These are phyloP conservation scores for Hondaea fermentalgiana DNA, from an alignment of 108 stramenopile genomes.

Conservation along the genomic window DNA sequence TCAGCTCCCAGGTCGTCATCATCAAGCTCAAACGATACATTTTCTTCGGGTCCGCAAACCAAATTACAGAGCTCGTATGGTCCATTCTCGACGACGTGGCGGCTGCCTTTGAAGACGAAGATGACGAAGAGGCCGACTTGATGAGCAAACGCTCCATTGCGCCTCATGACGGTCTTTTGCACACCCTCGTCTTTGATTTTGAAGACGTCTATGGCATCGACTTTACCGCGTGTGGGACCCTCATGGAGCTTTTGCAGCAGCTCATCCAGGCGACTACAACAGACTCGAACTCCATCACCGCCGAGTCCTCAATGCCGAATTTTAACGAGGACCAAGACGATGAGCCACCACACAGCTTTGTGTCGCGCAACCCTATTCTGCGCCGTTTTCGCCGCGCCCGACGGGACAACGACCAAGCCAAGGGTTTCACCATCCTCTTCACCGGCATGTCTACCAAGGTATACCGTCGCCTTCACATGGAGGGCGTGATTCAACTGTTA, in stretches of 20 bases:
- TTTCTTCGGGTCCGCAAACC: neutral
- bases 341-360: neutral
- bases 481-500: neutral
- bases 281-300: no score
- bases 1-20: conserved; percentile 17
- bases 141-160: neutral
- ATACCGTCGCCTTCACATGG: neutral
- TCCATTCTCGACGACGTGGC: neutral
- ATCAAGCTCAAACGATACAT: conserved; percentile 13
- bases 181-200: conserved; percentile 2
- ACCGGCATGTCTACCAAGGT: conserved; percentile 10
- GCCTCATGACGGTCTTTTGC: neutral
- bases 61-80: neutral
- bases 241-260: neutral
- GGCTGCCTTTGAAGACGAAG: neutral
- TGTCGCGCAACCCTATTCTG: neutral
- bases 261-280: neutral
- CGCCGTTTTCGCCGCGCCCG: neutral
- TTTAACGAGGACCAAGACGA: neutral
- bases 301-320: neutral
- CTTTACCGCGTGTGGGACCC: neutral
- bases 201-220: conserved; percentile 12
- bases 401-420: neutral
- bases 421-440: neutral
- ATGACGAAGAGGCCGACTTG: neutral